These are phyloP conservation scores for Pulveroboletus sp. DNA, from an alignment of 768 basidiomycete genomes.

Conservation along the genomic window DNA sequence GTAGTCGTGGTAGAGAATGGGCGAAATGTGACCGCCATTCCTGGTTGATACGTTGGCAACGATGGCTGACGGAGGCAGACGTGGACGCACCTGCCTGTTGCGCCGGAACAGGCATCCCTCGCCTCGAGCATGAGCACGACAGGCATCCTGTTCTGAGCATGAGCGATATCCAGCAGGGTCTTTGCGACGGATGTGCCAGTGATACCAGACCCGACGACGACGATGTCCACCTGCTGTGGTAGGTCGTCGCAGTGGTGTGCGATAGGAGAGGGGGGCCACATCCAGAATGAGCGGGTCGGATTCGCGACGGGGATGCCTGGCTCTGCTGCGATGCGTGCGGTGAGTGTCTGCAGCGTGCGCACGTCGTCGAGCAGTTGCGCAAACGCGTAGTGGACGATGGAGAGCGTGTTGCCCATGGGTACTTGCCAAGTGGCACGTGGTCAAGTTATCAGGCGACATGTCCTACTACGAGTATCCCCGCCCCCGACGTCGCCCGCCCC, in stretches of 20 bases:
- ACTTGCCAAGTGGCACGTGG: no score
- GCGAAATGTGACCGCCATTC: constrained; percentile 70
- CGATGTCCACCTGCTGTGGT: constrained; percentile 53
- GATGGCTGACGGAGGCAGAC: not conserved
- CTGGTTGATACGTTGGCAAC: constrained; percentile 29
- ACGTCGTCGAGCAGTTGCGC: constrained; percentile 18
- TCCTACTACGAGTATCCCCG: no score
- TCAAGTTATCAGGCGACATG: no score
- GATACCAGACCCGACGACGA: constrained; percentile 78
- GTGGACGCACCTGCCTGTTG: constrained; percentile 61
- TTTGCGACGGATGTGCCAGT: constrained; percentile 63
- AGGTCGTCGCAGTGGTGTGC: constrained; percentile 34
- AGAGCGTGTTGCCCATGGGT: constrained; percentile 30
- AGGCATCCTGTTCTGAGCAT: constrained; percentile 26
- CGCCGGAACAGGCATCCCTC: constrained; percentile 70
- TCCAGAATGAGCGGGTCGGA: constrained; percentile 65
- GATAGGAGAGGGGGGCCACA: constrained; percentile 48
- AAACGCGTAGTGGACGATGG: constrained; percentile 18
- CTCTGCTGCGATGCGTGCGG: constrained; percentile 32
- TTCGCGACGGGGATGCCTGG: constrained; percentile 61
- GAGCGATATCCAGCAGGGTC: constrained; percentile 42
- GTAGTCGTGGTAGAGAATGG: constrained; percentile 61
- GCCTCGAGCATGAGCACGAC: constrained; percentile 79
- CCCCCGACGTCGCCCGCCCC: no score
- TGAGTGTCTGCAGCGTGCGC: constrained; percentile 25